These are phyloP conservation scores for Paramecium biaurelia DNA, from an alignment of 73 alveolate genomes.

Conservation along the genomic window DNA sequence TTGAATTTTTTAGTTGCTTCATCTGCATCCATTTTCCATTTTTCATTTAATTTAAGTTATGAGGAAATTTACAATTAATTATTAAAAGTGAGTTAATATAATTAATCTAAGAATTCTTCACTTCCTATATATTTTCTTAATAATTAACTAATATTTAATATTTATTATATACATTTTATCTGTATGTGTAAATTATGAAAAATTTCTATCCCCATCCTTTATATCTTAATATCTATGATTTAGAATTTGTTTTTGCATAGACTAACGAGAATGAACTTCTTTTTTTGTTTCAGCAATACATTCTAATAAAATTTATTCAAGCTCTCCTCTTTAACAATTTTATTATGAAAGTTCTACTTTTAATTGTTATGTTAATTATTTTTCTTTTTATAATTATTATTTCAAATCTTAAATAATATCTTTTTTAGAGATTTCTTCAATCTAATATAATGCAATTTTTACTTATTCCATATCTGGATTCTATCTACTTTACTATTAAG, in stretches of 20 bases:
- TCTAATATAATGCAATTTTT: neutral
- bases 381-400: neutral
- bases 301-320: constrained; percentile 50
- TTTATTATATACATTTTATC: constrained; percentile 42
- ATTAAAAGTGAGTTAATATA: constrained; percentile 42
- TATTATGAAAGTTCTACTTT: constrained; percentile 34
- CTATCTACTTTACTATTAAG: neutral
- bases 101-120: constrained; percentile 55
- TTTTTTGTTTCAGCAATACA: constrained; percentile 51
- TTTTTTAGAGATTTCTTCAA: constrained; percentile 20
- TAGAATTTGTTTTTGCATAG: neutral
- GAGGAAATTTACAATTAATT: neutral
- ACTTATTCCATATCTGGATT: constrained; percentile 2
- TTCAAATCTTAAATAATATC: neutral
- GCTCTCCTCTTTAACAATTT: constrained; percentile 48
- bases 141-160: neutral
- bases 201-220: neutral
- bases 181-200: neutral
- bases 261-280: constrained; percentile 40
- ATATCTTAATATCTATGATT: constrained; percentile 3
- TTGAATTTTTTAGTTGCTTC: constrained; percentile 30
- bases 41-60: constrained; percentile 16
- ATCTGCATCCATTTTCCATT: constrained; percentile 32
- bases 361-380: neutral
- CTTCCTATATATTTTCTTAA: constrained; percentile 30